Percentiles rank a stretch among this genome's conserved stretches.
phyloP scores from a whole-genome alignment of 1,284 basidiomycete genomes.

The Leccinum colubrinum region DNA sequence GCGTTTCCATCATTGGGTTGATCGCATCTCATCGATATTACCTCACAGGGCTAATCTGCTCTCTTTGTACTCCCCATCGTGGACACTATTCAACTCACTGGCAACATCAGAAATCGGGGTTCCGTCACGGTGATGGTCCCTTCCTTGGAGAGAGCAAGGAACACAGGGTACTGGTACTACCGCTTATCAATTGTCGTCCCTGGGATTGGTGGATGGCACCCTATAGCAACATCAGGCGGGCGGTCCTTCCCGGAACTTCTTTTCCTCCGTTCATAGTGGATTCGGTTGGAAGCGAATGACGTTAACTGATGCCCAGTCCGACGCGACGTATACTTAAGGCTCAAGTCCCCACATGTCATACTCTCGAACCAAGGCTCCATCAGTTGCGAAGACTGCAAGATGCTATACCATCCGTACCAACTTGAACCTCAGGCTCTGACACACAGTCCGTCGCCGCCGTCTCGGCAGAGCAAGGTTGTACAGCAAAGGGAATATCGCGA shows the following conservation, averaged over 20 bases:
- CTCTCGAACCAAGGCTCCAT: not conserved
- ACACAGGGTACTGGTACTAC: not conserved
- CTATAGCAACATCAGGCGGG: not conserved
- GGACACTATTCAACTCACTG: no score
- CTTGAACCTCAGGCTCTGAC: not conserved
- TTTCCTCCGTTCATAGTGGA: not conserved
- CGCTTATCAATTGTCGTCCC: not conserved
- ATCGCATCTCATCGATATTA: no score
- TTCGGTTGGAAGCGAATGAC: not conserved
- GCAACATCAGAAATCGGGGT: not conserved
- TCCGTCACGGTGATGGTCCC: no score
- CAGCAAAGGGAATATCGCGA: slow-evolving; percentile 23
- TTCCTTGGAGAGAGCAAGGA: not conserved
- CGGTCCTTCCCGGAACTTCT: not conserved
- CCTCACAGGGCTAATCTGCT: no score
- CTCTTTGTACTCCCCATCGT: no score
- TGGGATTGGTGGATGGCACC: not conserved
- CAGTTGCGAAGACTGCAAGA: not conserved
- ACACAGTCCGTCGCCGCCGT: not conserved
- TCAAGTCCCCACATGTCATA: not conserved
- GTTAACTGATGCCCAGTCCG: not conserved
- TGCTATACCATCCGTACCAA: not conserved
- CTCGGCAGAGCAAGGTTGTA: slow-evolving; percentile 13
- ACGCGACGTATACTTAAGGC: not conserved
- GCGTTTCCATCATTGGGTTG: no score